Evolutionary conservation across 805 yeast species (phyloP).

Genomic region (Teunomyces panamensis): DNA sequence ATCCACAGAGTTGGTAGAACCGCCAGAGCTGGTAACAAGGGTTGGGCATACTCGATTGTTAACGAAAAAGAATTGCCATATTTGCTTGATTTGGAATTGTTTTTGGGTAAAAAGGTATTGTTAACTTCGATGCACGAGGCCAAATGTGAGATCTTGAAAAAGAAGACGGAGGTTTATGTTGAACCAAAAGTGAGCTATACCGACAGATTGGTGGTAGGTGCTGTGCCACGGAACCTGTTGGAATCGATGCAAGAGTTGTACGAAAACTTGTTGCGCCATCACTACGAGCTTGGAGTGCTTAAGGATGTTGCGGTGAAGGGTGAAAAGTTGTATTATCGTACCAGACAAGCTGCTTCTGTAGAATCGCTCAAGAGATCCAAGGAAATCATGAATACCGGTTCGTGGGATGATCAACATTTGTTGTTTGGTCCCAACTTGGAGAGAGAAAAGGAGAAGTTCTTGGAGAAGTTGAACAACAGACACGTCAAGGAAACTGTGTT

Average conservation of each 20-base stretch:
- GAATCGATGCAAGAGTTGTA: slow-evolving; percentile 74
- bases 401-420: slow-evolving; percentile 86
- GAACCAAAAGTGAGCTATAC: slow-evolving; percentile 70
- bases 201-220: slow-evolving; percentile 76
- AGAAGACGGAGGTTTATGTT: slow-evolving; percentile 40
- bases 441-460: slow-evolving; percentile 66
- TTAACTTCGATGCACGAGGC: slow-evolving; percentile 68
- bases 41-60: slow-evolving; percentile 95
- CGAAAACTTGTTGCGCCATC: slow-evolving; percentile 54
- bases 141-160: slow-evolving; percentile 51
- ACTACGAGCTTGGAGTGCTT: slow-evolving; percentile 65
- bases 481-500: slow-evolving; percentile 85
- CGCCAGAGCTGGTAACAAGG: slow-evolving; percentile 97
- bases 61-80: slow-evolving; percentile 87
- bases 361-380: slow-evolving; percentile 86
- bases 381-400: slow-evolving; percentile 64
- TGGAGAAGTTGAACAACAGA: slow-evolving; percentile 70
- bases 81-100: slow-evolving; percentile 82
- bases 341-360: slow-evolving; percentile 80
- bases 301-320: slow-evolving; percentile 79
- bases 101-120: slow-evolving; percentile 78
- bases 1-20: slow-evolving; percentile 98
- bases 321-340: slow-evolving; percentile 80
- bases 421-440: slow-evolving; percentile 75
- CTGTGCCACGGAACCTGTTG: slow-evolving; percentile 68